Base-by-base conservation (phyloP, 768 basidiomycete species). In the Russula olivacea region DNA sequence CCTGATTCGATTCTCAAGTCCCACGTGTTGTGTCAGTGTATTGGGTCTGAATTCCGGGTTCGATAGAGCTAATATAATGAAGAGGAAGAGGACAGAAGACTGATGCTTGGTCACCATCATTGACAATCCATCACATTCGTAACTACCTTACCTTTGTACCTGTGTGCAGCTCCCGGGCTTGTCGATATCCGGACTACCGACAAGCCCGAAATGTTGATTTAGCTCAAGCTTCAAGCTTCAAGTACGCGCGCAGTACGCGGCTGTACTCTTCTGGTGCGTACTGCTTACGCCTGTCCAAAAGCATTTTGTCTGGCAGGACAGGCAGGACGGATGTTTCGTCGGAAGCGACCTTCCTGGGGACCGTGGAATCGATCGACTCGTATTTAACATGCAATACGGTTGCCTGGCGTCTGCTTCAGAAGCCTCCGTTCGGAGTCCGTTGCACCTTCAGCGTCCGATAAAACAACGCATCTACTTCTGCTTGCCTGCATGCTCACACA, bases 31-130 rank as follows among this genome's bases (percentile, higher is more conserved):
- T 17, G 15, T 17, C 38, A 5, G 3, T 40, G 15, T 2, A 43
- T 19, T 19, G 9, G 9, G 19, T 43, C 9, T 43, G n/a, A 43
- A 43, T n/a, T 19, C 41, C 41, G 41, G 17, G 19, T 36, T 21
- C 32, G 25, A 30, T 14, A 28, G 5, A 0, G 38, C 14, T 15
- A n/a, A n/a, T n/a, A n/a, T n/a, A n/a, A 28, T 68, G 65, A 23
- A 66, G 36, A 17, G 66, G 57, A 25, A 68, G 58, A 15, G 56
- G 63, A 48, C 41, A 61, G 15, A 68, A 61, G 21, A 34, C 41
- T 7, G 60, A 66, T 8, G 66, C 61, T 21, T 11, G 60, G 54
- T 41, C 56, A 66, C 66, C 66, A 65, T 40, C 38, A 40, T 6
- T 40, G 36, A 17, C 14, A 40, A 6, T 17, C 38, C 38, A 40